Conservation (phyloP, 306 rosid genomes). For the Dryas drummondii region DNA sequence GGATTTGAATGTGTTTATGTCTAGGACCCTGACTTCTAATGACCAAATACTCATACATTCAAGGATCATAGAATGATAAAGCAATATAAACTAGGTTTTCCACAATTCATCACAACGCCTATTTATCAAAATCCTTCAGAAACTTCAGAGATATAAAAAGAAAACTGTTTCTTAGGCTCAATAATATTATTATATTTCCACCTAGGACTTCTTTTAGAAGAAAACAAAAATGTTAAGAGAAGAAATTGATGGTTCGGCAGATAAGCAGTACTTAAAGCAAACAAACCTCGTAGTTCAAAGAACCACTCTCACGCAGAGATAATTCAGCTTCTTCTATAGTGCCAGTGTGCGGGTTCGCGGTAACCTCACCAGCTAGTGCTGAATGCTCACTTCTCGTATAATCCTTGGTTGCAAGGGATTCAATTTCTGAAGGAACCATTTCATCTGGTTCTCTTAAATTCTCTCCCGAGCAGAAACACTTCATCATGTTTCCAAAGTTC, state of each 20-base stretch:
- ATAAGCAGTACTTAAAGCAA: conserved; percentile 13
- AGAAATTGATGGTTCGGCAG: conserved; percentile 13
- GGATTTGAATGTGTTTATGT: neutral
- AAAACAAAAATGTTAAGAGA: conserved; percentile 6
- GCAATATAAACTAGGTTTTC: neutral
- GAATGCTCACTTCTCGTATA: conserved; percentile 39
- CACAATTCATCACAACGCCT: neutral
- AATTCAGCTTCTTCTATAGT: conserved; percentile 90
- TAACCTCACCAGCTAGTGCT: conserved; percentile 31
- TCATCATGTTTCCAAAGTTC: conserved; percentile 52
- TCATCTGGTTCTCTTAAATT: conserved; percentile 44
- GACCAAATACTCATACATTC: neutral
- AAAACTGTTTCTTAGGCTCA: neutral
- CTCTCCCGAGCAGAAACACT: conserved; percentile 64
- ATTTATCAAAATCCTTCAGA: neutral
- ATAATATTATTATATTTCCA: neutral
- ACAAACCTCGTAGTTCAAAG: conserved; percentile 86
- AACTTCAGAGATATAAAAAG: neutral
- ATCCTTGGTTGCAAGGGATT: conserved; percentile 47
- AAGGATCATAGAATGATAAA: neutral
- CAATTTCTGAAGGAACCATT: conserved; percentile 39
- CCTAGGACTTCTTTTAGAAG: conserved; percentile 2
- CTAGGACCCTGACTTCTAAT: neutral
- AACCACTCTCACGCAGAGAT: conserved; percentile 74
- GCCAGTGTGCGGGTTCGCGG: conserved; percentile 50